Base-by-base conservation (phyloP, 1,284 basidiomycete genomes). In the Cryptococcus hybrid region DNA sequence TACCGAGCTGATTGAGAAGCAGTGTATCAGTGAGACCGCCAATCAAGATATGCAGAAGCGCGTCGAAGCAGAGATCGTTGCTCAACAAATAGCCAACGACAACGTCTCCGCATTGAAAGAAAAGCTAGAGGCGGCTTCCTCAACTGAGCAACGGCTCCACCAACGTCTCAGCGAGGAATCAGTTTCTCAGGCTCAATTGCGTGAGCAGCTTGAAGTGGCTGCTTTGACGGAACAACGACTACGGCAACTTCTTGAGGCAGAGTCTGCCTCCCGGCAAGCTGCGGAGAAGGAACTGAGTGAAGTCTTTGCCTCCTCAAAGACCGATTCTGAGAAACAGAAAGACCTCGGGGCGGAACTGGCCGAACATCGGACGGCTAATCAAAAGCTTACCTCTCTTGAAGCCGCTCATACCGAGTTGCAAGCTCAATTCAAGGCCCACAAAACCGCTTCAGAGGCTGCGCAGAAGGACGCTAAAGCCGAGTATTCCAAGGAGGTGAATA, bases 401-500 rank as follows among this genome's bases (percentile, higher is more conserved):
- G 40, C 40, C 40, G 40, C 11, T 12, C 40, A 42, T 42, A 42
- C 3, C 15, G 30, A 34, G n/a, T 37, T 49, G 7, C 15, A 55
- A 47, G 5, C 11, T 5, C 40, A 42, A 42, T 12, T 42, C 40
- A 42, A 11, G 11, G 3, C 11, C 40, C 40, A 4, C 11, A 42
- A 42, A 15, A 3, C 40, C 8, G 15, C 51, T 30, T 44, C 50
- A 6, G 42, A 56, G 2, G 34, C 56, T 0, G 49, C 55, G 4
- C 43, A 44, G 5, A 30, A 43, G 18, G 53, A 58, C 15, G 38
- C 58, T 2, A 39, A 55, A 5, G 34, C 12, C 34, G 58, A 58
- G 48, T 57, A 61, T 44, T 51, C 52, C 35, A 13, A 49, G 4
- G 57, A 53, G 2, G 51, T 58, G 43, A 47, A 43, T 11, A 40